Conservation (phyloP, 2,329 filamentous ascomycete species). For the Domatiomyces globalis region DNA sequence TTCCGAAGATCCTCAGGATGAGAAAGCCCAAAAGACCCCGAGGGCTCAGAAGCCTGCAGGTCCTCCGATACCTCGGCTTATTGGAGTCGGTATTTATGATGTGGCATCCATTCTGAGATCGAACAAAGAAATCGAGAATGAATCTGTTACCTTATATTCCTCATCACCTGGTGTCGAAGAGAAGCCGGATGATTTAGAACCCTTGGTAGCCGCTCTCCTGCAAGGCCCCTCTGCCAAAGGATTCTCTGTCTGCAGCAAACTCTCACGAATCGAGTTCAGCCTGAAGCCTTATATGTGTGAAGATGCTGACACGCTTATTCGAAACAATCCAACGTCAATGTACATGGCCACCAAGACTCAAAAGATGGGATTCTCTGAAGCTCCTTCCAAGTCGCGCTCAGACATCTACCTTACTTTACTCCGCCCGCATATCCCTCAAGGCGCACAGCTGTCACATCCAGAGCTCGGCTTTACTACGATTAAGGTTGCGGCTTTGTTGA, state of each 20-base stretch:
- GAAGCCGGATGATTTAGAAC: conserved; percentile 23
- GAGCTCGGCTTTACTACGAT: conserved; percentile 71
- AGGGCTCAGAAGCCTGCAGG: conserved; percentile 10
- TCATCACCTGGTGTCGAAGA: conserved; percentile 43
- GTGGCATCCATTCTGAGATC: conserved; percentile 62
- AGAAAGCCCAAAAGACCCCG: conserved; percentile 5
- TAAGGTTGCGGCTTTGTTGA: conserved; percentile 49
- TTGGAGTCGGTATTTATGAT: conserved; percentile 65
- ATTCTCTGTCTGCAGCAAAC: conserved; percentile 57
- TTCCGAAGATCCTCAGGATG: conserved; percentile 8
- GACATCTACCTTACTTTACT: conserved; percentile 89
- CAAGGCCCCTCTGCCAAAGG: conserved; percentile 52
- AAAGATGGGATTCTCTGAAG: conserved; percentile 88
- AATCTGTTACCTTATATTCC: conserved; percentile 51
- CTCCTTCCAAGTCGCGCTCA: conserved; percentile 72
- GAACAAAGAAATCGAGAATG: conserved; percentile 56
- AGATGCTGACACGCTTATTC: conserved; percentile 69
- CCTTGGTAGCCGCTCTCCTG: conserved; percentile 50
- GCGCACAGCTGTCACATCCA: conserved; percentile 49
- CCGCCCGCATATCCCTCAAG: conserved; percentile 60
- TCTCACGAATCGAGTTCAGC: conserved; percentile 66
- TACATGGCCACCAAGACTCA: conserved; percentile 66
- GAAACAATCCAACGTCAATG: conserved; percentile 73
- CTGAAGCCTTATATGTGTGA: conserved; percentile 62
- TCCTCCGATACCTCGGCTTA: conserved; percentile 20